Base-by-base conservation (phyloP, 805 yeast species). In the Priceomyces castillae region DNA sequence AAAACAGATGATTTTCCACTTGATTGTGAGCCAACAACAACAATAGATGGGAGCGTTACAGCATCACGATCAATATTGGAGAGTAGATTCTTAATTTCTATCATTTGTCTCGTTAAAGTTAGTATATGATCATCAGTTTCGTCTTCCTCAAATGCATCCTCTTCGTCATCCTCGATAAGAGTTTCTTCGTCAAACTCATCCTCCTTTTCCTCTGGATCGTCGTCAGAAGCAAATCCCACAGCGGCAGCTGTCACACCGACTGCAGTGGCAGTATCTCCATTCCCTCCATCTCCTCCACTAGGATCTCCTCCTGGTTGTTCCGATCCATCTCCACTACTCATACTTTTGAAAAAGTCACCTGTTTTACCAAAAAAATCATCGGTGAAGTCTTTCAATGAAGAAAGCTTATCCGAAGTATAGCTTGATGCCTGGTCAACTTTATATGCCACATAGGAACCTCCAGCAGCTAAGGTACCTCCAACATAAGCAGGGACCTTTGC, bases 1-100 rank as follows among this genome's bases (percentile, higher is more conserved):
- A 94, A 74, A 1, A 94, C 99, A 1, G 98, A 92, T 0, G 97
- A 89, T 63, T 94, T 94, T 36, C 99, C 99, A 34, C 96, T 87
- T 6, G 96, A 86, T 69, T 94, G 99, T 1, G 98, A 92, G 0
- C 99, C 99, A 48, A 94, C 80, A 2, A 94, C 99, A 23, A 94
- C 98, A 54, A 94, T 94, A 0, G 97, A 86, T 1, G 99, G 99
- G 34, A 94, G 71, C 52, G 83, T 87, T 39, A 94, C 71, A 10
- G 88, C 78, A 30, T 88, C 89, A 44, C 84, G 81, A 54, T 89
- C 94, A 14, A 94, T 80, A 47, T 78, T 81, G 45, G 84, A 78
- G 41, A 94, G 70, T 23, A 94, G 78, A 40, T 83, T 77, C 58
- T 98, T 74, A 44, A 94, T 90, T 62, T 95, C 99, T 55, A 94